Percentiles rank a stretch among this genome's conserved stretches.
Conservation (phyloP, 768 basidiomycete species). For the Lactarius pseudohatsudake region DNA sequence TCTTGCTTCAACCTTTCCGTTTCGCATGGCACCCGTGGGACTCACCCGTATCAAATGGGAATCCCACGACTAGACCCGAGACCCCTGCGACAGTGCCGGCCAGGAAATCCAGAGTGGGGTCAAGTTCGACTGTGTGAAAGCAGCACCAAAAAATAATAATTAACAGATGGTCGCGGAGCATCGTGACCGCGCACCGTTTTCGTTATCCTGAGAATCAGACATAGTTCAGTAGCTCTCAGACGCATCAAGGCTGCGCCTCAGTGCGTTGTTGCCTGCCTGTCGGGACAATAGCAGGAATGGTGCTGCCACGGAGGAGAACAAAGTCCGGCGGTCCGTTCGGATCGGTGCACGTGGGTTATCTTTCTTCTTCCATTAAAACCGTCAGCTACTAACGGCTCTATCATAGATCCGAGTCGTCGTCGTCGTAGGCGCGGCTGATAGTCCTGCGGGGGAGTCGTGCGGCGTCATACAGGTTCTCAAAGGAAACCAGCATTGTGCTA, state of each 20-base stretch:
- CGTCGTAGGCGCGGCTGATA: too few relatives aligned
- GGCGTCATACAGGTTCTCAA: too few relatives aligned
- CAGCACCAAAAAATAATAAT: too few relatives aligned
- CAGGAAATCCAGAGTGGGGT: slow-evolving; percentile 72
- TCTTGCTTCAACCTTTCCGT: not conserved
- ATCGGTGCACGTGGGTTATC: not conserved
- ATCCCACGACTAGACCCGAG: slow-evolving; percentile 36
- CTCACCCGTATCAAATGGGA: slow-evolving; percentile 39
- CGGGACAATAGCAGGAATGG: too few relatives aligned
- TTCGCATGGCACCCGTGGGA: not conserved
- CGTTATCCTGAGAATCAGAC: slow-evolving; percentile 13
- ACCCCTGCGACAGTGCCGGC: slow-evolving; percentile 70
- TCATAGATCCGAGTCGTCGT: too few relatives aligned
- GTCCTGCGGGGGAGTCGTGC: too few relatives aligned
- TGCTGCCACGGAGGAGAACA: too few relatives aligned
- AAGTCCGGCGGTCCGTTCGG: not conserved
- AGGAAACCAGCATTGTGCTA: too few relatives aligned
- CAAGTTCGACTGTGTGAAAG: slow-evolving; percentile 37
- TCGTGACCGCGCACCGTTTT: not conserved
- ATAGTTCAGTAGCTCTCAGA: not conserved
- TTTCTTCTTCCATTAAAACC: too few relatives aligned
- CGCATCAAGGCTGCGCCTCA: not conserved
- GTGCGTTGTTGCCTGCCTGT: not conserved
- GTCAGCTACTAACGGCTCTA: too few relatives aligned
- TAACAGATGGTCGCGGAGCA: too few relatives aligned